Conservation (phyloP, 2,329 filamentous ascomycete species). For the Sarocladium brachiariae region DNA sequence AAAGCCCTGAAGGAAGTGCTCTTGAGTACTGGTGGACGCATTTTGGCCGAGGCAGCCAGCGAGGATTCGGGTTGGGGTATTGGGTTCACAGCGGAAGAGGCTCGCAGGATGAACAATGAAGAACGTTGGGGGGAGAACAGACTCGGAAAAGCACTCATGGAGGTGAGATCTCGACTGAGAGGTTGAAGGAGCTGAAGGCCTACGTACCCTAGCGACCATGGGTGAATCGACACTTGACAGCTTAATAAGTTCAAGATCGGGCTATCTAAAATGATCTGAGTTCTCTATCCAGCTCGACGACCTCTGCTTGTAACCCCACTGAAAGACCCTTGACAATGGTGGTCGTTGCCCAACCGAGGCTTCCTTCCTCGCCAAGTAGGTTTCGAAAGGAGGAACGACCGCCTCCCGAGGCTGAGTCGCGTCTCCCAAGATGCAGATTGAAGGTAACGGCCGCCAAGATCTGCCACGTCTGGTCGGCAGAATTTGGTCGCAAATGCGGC, state of each 20-base stretch:
- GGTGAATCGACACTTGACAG: slow-evolving; percentile 1
- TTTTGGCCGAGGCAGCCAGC: slow-evolving; percentile 24
- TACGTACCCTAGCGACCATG: not conserved
- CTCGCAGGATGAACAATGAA: slow-evolving; percentile 15
- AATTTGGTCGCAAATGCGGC: not conserved
- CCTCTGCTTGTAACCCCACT: not conserved
- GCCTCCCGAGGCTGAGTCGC: not conserved
- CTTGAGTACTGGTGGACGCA: slow-evolving; percentile 23
- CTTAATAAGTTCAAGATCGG: not conserved
- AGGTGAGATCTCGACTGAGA: slow-evolving; percentile 7
- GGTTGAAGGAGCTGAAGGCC: slow-evolving; percentile 2
- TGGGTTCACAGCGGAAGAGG: slow-evolving; percentile 17
- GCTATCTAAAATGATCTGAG: not conserved
- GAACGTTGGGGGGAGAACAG: slow-evolving; percentile 25
- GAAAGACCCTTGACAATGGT: not conserved
- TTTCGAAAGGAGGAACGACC: not conserved
- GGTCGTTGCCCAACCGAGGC: not conserved
- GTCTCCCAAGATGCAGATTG: not conserved
- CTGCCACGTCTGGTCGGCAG: not conserved
- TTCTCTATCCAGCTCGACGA: not conserved
- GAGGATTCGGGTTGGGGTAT: slow-evolving; percentile 28
- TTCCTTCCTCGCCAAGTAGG: not conserved
- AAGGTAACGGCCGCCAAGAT: not conserved
- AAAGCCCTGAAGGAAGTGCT: slow-evolving; percentile 20
- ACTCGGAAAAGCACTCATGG: slow-evolving; percentile 25